Conservation (phyloP, 2,329 filamentous ascomycete species). For the Diaporthe vexans region DNA sequence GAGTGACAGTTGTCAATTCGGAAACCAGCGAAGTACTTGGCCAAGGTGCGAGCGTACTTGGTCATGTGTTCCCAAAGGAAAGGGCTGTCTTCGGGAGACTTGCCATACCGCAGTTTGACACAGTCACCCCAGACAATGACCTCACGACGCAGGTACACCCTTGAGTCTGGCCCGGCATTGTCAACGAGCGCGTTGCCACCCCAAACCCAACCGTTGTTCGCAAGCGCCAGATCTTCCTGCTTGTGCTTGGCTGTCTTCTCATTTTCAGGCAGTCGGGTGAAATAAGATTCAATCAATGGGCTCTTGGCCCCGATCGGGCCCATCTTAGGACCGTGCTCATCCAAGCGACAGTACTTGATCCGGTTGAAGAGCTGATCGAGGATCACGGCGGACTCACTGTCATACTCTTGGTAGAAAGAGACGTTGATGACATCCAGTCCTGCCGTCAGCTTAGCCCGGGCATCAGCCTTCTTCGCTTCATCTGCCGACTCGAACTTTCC, state of each 20-base stretch:
- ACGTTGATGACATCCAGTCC: conserved; percentile 89
- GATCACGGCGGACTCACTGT: conserved; percentile 84
- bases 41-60: conserved; percentile 90
- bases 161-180: conserved; percentile 90
- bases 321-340: conserved; percentile 88
- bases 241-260: conserved; percentile 82
- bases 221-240: conserved; percentile 82
- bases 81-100: conserved; percentile 84
- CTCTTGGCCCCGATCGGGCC: conserved; percentile 83
- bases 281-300: conserved; percentile 93
- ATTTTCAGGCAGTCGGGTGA: conserved; percentile 88
- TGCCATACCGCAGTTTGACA: conserved; percentile 94
- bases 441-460: conserved; percentile 68
- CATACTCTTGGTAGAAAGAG: conserved; percentile 92
- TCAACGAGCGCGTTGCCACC: conserved; percentile 94
- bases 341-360: conserved; percentile 94
- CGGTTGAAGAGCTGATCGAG: conserved; percentile 94
- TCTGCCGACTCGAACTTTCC: conserved; percentile 74
- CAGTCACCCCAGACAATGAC: conserved; percentile 99
- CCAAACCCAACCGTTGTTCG: conserved; percentile 99
- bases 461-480: conserved; percentile 56
- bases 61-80: conserved; percentile 98
- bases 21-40: conserved; percentile 95
- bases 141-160: conserved; percentile 94
- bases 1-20: conserved; percentile 99